Evolutionary conservation across 2,329 filamentous ascomycete genomes (phyloP), one percentile per base, ranked within the genome.

Genomic region (Fusarium sp.): DNA sequence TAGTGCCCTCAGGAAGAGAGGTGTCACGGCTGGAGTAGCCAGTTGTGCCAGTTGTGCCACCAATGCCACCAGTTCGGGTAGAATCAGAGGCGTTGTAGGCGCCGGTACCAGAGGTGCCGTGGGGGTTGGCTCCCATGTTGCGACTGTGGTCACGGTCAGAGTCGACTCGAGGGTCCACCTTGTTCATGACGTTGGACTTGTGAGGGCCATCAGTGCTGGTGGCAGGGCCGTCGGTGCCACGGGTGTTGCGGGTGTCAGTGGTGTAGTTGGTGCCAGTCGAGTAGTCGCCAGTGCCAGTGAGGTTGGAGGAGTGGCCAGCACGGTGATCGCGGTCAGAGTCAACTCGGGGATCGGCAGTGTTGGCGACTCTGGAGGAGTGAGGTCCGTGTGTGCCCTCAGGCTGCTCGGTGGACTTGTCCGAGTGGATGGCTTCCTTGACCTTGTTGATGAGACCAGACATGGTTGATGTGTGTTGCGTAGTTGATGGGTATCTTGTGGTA

Each of bases 381-480:
- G 70, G 61, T 10, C 74, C 75, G 18, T 75, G 70, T 27, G 76
- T 76, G 22, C 74, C 74, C 33, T 74, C 69, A 13, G 77, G 74
- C 25, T 75, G 73, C 33, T 76, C 65, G 35, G 76, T 70, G 33
- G 79, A 70, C 71, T 86, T 84, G 81, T 87, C 84, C 70, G 84
- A 82, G 77, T 84, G 79, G 68, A 90, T 80, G 71, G 84, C 87
- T 5, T 90, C 88, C 86, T 90, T 90, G 81, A 90, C 86, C 83
- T 90, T 90, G 85, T 90, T 87, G 79, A 90, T 81, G 78, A 91
- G 83, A 76, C 82, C 82, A 81, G 89, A 89, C 89, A 90, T 91
- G 79, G 71, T 89, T 71, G 33, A 9, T 68, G 36, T 36, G 66
- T 72, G 52, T 33, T 57, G 45, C 59, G 47, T 36, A 27, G 47